Evolutionary conservation across 2,329 filamentous ascomycete species (phyloP), one percentile per base, ranked within the genome.

Genomic region (Clarireedia paspali): DNA sequence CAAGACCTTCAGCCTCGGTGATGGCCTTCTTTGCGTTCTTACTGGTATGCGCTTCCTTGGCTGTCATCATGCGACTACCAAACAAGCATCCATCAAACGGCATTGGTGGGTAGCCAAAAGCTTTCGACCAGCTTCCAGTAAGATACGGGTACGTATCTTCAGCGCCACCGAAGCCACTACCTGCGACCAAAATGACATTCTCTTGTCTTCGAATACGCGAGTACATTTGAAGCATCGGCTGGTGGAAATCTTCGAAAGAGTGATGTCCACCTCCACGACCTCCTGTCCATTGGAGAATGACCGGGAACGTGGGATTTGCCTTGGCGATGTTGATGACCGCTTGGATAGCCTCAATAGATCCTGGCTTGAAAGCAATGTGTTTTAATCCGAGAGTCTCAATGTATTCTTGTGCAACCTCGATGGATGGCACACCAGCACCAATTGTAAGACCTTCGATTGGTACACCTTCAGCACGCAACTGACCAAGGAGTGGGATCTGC

Each of bases 211-310:
- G 84, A 62, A 96, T 91, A 56, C 91, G 85, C 63, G 85, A 83
- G 70, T 96, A 96, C 88, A 95, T 95, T 66, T 89, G 85, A 6
- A 96, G 76, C 46, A 96, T 86, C 5, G 91, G 91, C 67, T 91
- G 85, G 72, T 96, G 91, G 79, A 96, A 96, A 71, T 96, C 91
- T 71, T 96, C 91, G 60, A 86, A 95, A 0, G 91, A 96, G 75
- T 96, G 91, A 71, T 96, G 91, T 56, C 91, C 91, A 75, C 91
- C 91, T 63, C 91, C 91, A 73, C 91, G 87, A 42, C 91, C 91
- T 69, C 91, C 91, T 58, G 91, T 96, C 91, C 91, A 96, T 73
- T 96, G 91, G 60, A 96, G 76, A 53, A 96, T 84, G 52, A 96
- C 82, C n/a, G 91, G 91, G 78, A 96, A 96, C 27, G 82, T 85